Evolutionary conservation across 106 monocot species (phyloP).

Genomic region (Dendrobium catenatum): DNA sequence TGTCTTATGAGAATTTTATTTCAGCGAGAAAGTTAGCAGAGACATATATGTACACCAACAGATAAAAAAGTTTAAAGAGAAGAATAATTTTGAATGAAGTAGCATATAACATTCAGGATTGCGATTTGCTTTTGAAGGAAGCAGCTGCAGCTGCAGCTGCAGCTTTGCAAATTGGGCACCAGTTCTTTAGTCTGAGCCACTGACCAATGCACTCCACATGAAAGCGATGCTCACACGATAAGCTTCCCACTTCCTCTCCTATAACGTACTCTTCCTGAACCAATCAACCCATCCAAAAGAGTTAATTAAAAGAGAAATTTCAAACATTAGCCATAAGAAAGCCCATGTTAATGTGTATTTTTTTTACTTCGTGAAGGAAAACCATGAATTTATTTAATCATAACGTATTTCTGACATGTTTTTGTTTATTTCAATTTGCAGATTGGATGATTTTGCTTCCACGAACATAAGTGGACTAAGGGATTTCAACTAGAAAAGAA

Average conservation of each 20-base stretch:
- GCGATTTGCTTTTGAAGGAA: background rate
- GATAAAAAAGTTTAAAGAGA: background rate
- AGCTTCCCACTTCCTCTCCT: constrained; percentile 61
- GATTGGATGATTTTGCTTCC: background rate
- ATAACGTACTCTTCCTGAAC: constrained; percentile 66
- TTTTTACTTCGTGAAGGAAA: too few species aligned
- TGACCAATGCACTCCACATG: constrained; percentile 63
- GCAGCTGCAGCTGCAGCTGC: constrained; percentile 27
- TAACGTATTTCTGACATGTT: too few species aligned
- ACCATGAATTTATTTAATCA: too few species aligned
- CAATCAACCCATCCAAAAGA: background rate
- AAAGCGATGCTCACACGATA: constrained; percentile 61
- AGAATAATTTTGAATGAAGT: background rate
- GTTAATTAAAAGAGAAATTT: background rate
- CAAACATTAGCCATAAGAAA: background rate
- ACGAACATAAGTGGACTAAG: background rate
- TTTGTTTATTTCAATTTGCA: background rate
- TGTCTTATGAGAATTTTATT: background rate
- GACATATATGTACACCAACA: background rate
- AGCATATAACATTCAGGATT: background rate
- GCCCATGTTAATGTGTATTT: too few species aligned
- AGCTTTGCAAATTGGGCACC: constrained; percentile 89
- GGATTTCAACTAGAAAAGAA: background rate
- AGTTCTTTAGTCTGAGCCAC: constrained; percentile 83
- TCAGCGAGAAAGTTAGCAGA: background rate